Conservation (phyloP, 1,139 yeast species). For the Candida pseudocylindracea region DNA sequence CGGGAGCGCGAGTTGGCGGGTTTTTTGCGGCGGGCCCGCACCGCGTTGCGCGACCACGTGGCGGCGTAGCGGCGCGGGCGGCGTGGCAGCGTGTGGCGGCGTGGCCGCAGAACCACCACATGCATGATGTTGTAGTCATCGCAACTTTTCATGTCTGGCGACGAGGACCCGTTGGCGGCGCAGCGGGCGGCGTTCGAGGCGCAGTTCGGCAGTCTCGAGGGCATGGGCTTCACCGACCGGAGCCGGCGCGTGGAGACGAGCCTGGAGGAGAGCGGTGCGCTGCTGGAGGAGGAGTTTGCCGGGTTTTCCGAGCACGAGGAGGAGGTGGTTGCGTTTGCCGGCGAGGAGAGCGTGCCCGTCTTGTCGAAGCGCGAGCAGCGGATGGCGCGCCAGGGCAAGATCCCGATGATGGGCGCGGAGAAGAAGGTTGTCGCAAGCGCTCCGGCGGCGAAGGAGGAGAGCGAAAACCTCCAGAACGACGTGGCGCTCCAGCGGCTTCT, state of each 20-base stretch:
- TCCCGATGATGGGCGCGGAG: constrained; percentile 2
- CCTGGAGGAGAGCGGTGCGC: constrained; percentile 2
- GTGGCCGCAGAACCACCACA: too few relatives aligned
- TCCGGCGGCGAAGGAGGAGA: constrained; percentile 13
- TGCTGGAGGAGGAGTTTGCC: constrained; percentile 6
- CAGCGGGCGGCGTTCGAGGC: constrained; percentile 45
- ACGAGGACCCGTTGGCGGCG: constrained; percentile 28
- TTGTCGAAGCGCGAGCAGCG: constrained; percentile 12
- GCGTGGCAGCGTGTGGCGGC: too few relatives aligned
- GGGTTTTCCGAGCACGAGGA: constrained; percentile 5
- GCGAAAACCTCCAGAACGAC: constrained; percentile 51
- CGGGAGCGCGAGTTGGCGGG: too few relatives aligned
- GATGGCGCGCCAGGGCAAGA: constrained; percentile 2
- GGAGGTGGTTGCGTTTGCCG: neutral
- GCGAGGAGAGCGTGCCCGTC: constrained; percentile 17
- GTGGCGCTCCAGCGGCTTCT: constrained; percentile 63
- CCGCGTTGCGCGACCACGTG: too few relatives aligned
- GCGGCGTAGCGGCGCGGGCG: too few relatives aligned
- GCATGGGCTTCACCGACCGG: constrained; percentile 35
- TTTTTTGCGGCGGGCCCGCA: too few relatives aligned
- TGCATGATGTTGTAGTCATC: too few relatives aligned
- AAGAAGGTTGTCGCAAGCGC: constrained; percentile 10
- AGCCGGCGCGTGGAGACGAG: constrained; percentile 9
- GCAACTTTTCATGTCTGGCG: too few relatives aligned
- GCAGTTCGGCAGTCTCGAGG: constrained; percentile 43